Evolutionary conservation across 345 rosid species (phyloP).

Genomic region (Zanthoxylum bungeanum): DNA sequence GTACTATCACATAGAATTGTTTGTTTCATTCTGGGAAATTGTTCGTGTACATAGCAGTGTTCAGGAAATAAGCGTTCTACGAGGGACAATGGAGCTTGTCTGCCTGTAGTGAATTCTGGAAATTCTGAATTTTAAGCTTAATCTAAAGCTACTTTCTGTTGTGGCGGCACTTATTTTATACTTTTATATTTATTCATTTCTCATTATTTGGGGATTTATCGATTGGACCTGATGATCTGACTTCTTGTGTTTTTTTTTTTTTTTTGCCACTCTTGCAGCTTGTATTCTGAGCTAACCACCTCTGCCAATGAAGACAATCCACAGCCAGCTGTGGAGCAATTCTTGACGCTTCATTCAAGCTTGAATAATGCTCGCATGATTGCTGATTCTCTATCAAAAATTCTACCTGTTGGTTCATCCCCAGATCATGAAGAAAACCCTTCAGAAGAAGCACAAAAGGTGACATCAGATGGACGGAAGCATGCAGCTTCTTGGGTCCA

Average conservation of each 20-base stretch:
- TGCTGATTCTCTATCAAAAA: conserved; percentile 64
- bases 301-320: conserved; percentile 90
- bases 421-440: conserved; percentile 49
- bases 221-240: background rate
- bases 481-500: conserved; percentile 83
- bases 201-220: background rate
- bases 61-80: background rate
- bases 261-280: conserved; percentile 42
- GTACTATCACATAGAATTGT: background rate
- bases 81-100: background rate
- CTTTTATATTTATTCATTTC: too few species aligned
- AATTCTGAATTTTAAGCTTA: background rate
- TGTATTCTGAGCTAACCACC: conserved; percentile 62
- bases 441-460: conserved; percentile 70
- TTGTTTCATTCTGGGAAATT: background rate
- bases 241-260: background rate
- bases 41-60: background rate
- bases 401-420: conserved; percentile 38
- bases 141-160: background rate
- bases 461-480: conserved; percentile 56
- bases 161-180: background rate
- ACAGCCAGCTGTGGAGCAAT: conserved; percentile 81
- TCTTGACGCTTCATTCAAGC: conserved; percentile 66
- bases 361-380: conserved; percentile 48
- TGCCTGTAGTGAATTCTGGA: background rate